These are phyloP conservation scores for Exophiala lecanii-corni DNA, from an alignment of 2,329 filamentous ascomycete species.

Conservation along the genomic window DNA sequence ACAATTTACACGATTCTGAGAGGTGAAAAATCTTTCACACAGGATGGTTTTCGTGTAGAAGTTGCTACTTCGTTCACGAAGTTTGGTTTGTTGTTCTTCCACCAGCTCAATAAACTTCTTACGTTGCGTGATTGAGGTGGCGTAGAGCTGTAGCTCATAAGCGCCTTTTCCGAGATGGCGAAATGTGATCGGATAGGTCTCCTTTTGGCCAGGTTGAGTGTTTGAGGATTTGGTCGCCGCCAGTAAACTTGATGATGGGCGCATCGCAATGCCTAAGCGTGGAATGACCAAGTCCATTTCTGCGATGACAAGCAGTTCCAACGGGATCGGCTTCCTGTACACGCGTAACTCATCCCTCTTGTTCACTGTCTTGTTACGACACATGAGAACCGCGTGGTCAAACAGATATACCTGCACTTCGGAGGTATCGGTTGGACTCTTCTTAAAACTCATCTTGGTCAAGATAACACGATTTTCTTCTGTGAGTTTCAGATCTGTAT, in stretches of 20 bases:
- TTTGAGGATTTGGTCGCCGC: constrained; percentile 49
- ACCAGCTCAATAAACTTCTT: constrained; percentile 98
- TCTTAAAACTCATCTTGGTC: constrained; percentile 92
- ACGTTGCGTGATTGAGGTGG: constrained; percentile 75
- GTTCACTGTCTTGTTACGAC: constrained; percentile 84
- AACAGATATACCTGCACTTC: constrained; percentile 95
- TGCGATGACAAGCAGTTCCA: constrained; percentile 86
- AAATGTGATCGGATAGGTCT: constrained; percentile 94
- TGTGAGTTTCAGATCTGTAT: constrained; percentile 87
- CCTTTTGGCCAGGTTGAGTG: constrained; percentile 50
- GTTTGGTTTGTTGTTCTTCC: constrained; percentile 78
- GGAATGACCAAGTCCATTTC: constrained; percentile 98
- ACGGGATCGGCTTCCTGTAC: constrained; percentile 88
- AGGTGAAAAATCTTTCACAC: constrained; percentile 86
- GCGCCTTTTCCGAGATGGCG: constrained; percentile 91
- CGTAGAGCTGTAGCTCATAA: constrained; percentile 87
- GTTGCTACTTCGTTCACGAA: constrained; percentile 67
- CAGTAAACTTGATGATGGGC: constrained; percentile 81
- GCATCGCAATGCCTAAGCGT: constrained; percentile 70
- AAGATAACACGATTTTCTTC: constrained; percentile 90
- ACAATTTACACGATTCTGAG: constrained; percentile 86
- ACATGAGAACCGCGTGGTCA: constrained; percentile 89
- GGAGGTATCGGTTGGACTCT: constrained; percentile 77
- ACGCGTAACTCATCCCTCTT: constrained; percentile 94
- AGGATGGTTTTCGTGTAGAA: constrained; percentile 65